A percentile compares a stretch with the other conserved stretches of the same genome.
phyloP scores from a whole-genome alignment of 176 grass and related monocot species.

The Zoysia pacifica region DNA sequence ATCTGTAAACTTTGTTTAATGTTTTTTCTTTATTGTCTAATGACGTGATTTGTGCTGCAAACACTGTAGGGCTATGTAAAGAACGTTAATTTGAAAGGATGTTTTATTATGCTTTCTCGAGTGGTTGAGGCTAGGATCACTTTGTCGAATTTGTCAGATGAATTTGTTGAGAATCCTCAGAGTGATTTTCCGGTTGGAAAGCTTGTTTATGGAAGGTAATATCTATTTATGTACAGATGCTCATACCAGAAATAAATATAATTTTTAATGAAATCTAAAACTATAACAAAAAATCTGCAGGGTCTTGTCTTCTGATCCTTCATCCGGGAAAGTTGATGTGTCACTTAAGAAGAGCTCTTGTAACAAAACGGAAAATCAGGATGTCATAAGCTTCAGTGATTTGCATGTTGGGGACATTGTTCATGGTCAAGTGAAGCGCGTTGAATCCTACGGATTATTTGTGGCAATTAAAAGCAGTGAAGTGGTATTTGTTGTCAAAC shows the following conservation, averaged over 20 bases:
- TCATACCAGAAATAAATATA: conserved; percentile 1
- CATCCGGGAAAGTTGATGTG: conserved; percentile 77
- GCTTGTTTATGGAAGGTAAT: conserved; percentile 84
- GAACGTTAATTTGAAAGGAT: conserved; percentile 82
- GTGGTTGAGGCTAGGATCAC: conserved; percentile 75
- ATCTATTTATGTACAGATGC: conserved; percentile 26
- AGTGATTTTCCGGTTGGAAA: conserved; percentile 80
- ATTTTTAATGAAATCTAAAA: conserved; percentile 16
- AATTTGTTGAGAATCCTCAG: conserved; percentile 79
- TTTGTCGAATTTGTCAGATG: conserved; percentile 86
- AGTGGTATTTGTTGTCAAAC: conserved; percentile 50
- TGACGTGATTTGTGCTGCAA: conserved; percentile 12
- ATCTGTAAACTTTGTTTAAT: background rate
- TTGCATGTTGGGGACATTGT: conserved; percentile 70
- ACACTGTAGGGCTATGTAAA: conserved; percentile 87
- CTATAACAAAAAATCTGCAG: conserved; percentile 50
- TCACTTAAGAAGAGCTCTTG: conserved; percentile 60
- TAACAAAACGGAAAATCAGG: conserved; percentile 46
- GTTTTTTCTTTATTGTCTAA: background rate
- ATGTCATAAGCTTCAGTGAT: conserved; percentile 52
- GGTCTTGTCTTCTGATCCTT: conserved; percentile 64
- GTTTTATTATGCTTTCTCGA: conserved; percentile 91
- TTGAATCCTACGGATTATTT: conserved; percentile 88
- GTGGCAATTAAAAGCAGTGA: conserved; percentile 65
- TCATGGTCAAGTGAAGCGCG: conserved; percentile 75